A percentile compares a stretch with the other conserved stretches of the same genome.
Evolutionary conservation across 345 rosid species (phyloP).

Genomic region (Murraya koenigii): DNA sequence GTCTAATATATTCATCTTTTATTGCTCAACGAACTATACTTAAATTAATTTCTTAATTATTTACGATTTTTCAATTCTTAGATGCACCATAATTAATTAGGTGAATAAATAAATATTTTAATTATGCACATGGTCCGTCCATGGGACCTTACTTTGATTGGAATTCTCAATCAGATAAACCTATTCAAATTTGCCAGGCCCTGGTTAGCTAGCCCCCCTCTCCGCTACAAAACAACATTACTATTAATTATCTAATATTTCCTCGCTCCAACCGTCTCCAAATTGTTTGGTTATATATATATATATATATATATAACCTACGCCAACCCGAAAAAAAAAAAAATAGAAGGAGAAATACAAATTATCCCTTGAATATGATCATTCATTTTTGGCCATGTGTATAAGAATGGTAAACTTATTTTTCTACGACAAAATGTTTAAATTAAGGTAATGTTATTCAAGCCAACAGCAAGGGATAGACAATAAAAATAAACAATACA

Average conservation of each 20-base stretch:
- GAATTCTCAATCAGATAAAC: not conserved
- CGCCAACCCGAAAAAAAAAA: not conserved
- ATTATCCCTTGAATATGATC: not conserved
- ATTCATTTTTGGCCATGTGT: not conserved
- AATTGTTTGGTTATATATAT: not conserved
- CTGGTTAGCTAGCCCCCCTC: too few relatives aligned
- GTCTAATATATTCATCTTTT: not conserved
- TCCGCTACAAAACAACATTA: not conserved
- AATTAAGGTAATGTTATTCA: not conserved
- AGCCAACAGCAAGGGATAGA: not conserved
- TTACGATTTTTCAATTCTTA: not conserved
- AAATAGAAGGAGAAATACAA: not conserved
- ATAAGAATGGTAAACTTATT: not conserved
- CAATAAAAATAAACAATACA: not conserved
- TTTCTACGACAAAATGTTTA: not conserved
- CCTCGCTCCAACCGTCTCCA: not conserved
- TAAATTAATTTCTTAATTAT: not conserved
- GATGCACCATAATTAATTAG: not conserved
- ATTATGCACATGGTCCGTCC: not conserved
- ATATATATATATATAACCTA: not conserved
- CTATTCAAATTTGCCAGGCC: not conserved
- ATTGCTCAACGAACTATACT: not conserved
- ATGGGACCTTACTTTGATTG: not conserved
- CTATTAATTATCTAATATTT: not conserved
- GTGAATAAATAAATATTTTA: not conserved